Conservation (phyloP, 2,329 filamentous ascomycete species). For the Boeremia exigua region DNA sequence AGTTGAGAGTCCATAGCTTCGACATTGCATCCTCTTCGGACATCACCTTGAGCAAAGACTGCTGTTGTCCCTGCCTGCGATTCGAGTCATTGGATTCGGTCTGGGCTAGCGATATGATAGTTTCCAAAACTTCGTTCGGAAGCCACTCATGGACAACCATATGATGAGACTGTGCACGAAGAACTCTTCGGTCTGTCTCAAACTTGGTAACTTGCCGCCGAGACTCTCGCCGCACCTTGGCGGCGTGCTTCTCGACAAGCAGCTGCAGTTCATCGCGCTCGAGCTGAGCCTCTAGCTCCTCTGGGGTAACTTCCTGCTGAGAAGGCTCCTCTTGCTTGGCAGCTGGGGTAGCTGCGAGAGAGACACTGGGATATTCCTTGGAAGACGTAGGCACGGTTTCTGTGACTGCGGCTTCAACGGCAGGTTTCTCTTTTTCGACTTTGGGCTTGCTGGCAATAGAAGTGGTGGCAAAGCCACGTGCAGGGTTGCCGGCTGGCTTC, state of each 20-base stretch:
- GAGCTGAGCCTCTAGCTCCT: conserved; percentile 88
- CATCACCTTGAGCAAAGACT: conserved; percentile 50
- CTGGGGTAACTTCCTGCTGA: conserved; percentile 62
- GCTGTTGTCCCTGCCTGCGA: conserved; percentile 52
- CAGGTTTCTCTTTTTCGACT: conserved; percentile 37
- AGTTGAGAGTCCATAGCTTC: conserved; percentile 83
- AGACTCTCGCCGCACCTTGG: conserved; percentile 80
- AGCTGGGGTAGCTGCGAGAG: conserved; percentile 12
- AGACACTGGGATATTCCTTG: conserved; percentile 21
- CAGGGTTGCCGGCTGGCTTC: conserved; percentile 85
- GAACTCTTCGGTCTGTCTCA: conserved; percentile 82
- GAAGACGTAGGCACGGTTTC: conserved; percentile 15
- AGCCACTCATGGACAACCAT: conserved; percentile 81
- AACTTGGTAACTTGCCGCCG: conserved; percentile 76
- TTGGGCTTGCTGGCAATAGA: conserved; percentile 87
- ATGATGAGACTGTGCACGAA: conserved; percentile 77
- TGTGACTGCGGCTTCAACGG: conserved; percentile 25
- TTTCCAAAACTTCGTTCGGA: conserved; percentile 76
- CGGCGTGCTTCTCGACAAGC: conserved; percentile 81
- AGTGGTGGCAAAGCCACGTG: conserved; percentile 90
- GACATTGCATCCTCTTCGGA: conserved; percentile 79
- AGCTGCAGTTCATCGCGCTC: conserved; percentile 90
- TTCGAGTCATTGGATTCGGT: conserved; percentile 63
- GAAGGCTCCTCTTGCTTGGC: conserved; percentile 26
- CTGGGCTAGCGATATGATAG: conserved; percentile 75